Conservation (phyloP, 805 yeast species). For the Ogataea chonburiensis region DNA sequence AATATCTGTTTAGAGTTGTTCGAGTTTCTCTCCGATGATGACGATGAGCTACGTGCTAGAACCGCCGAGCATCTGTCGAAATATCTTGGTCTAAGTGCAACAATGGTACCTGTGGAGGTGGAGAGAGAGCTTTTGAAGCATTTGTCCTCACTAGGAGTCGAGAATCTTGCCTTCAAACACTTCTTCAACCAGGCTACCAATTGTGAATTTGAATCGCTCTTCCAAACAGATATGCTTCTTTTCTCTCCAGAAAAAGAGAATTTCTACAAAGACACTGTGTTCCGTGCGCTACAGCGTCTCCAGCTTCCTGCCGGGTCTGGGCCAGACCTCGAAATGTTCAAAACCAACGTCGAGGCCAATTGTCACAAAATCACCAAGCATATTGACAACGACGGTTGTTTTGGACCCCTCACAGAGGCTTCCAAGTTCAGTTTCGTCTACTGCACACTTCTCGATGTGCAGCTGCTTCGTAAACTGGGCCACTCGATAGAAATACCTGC, state of each 20-base stretch:
- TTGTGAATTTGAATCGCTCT: constrained; percentile 5
- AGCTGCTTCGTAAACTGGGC: constrained; percentile 7
- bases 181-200: constrained; percentile 6
- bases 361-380: constrained; percentile 1
- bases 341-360: constrained; percentile 1
- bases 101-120: constrained; percentile 34
- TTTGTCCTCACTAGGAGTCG: constrained; percentile 5
- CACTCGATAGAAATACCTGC: not conserved
- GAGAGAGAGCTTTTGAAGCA: constrained; percentile 29
- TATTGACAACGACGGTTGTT: constrained; percentile 27
- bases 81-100: constrained; percentile 25
- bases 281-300: constrained; percentile 17
- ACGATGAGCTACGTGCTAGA: constrained; percentile 50
- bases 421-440: constrained; percentile 24
- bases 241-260: constrained; percentile 71
- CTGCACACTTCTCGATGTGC: constrained; percentile 16
- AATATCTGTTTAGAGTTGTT: constrained; percentile 28
- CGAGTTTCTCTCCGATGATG: constrained; percentile 61
- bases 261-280: constrained; percentile 55
- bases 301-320: constrained; percentile 1
- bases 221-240: constrained; percentile 35
- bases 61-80: constrained; percentile 44
- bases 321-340: not conserved
- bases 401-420: constrained; percentile 32
- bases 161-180: constrained; percentile 1